These are phyloP conservation scores for Rhinocladiella similis DNA, from an alignment of 2,329 filamentous ascomycete genomes.

Conservation along the genomic window DNA sequence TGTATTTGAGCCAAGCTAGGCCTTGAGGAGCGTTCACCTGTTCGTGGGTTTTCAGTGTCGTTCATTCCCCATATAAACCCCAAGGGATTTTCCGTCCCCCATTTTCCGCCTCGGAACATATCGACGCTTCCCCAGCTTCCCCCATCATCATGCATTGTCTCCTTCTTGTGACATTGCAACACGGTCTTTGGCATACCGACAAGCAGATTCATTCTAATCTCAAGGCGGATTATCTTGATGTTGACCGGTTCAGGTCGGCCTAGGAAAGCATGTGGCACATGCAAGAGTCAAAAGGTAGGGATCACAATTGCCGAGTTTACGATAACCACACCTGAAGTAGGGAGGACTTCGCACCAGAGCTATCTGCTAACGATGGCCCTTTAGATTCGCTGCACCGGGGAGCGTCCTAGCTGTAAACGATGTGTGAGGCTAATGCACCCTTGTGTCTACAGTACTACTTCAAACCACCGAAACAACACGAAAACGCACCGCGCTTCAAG, in stretches of 20 bases:
- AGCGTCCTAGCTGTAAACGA: constrained; percentile 3
- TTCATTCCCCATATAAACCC: not conserved
- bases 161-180: no score
- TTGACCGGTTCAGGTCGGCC: constrained; percentile 5
- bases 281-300: constrained; percentile 9
- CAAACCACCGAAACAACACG: not conserved
- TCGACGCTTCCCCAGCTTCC: no score
- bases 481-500: no score
- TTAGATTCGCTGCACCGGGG: constrained; percentile 7
- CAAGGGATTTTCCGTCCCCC: not conserved
- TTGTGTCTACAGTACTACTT: not conserved
- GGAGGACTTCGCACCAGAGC: no score
- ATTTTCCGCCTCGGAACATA: not conserved
- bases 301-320: not conserved
- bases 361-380: no score
- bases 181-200: no score
- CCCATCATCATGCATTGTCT: no score
- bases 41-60: no score
- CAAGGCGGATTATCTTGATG: not conserved
- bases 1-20: no score
- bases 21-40: no score
- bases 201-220: no score
- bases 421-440: constrained; percentile 6
- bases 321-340: no score
- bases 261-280: constrained; percentile 5